phyloP scores from a whole-genome alignment of 2,329 filamentous ascomycete species.

The Zymoseptoria crescenta region DNA sequence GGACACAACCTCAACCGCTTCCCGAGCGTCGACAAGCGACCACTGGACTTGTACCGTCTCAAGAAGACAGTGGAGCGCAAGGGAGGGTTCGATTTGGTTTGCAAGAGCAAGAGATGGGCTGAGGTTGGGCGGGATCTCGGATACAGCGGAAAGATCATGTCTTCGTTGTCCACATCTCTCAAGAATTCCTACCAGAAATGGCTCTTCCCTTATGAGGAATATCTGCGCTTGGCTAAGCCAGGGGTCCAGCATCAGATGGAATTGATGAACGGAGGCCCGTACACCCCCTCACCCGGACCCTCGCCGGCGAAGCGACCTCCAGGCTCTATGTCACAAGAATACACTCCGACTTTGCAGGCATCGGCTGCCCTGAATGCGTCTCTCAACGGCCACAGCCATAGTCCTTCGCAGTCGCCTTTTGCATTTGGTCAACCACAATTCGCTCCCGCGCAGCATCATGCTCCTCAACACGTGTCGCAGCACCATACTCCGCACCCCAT shows the following conservation, averaged over 20 bases:
- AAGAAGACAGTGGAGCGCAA: conserved; percentile 95
- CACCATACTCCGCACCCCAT: conserved; percentile 20
- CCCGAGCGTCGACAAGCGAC: conserved; percentile 95
- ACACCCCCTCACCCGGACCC: conserved; percentile 69
- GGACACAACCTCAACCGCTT: conserved; percentile 89
- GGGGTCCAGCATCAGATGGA: conserved; percentile 95
- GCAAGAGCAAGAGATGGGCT: conserved; percentile 97
- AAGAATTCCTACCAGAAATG: conserved; percentile 98
- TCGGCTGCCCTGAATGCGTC: conserved; percentile 51
- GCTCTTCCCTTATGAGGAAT: conserved; percentile 95
- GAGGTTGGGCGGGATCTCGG: conserved; percentile 94
- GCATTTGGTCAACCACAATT: background rate
- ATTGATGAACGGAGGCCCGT: conserved; percentile 82
- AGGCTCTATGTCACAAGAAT: conserved; percentile 42
- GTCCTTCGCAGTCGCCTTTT: background rate
- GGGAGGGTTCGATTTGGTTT: conserved; percentile 92
- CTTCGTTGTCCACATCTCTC: conserved; percentile 88
- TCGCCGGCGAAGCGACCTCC: conserved; percentile 59
- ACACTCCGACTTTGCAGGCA: conserved; percentile 59
- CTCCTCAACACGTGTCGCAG: conserved; percentile 19
- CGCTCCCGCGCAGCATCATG: conserved; percentile 3
- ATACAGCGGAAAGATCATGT: conserved; percentile 99
- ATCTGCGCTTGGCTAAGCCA: conserved; percentile 80
- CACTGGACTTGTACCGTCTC: conserved; percentile 86
- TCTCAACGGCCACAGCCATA: conserved; percentile 32